Base-by-base conservation (phyloP, 768 basidiomycete species). In the Aureoboletus auriporus region DNA sequence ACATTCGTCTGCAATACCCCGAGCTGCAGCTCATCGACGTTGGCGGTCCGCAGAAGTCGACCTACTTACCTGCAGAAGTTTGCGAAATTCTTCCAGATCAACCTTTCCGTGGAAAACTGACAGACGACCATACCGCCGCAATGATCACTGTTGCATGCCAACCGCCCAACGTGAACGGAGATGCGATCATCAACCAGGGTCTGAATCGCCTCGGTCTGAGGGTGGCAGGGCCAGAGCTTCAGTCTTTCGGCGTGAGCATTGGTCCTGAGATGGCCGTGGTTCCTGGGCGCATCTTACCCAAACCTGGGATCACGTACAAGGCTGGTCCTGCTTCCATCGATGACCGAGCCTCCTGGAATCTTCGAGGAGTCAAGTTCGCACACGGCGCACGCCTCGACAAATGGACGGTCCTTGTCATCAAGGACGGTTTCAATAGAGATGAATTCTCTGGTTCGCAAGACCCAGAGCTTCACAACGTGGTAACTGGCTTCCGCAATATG, bases 331-430 rank as follows among this genome's bases (percentile, higher is more conserved):
- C 55, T 4, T 26, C 47, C 23, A 66, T 78, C 17, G 74, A 78
- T 51, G 71, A 77, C 1, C 66, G 58, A 42, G 78, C 78, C 29
- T 72, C 75, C 40, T 79, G 78, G 78, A 80, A 81, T 51, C 59
- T 81, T 41, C 66, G 77, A 40, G 72, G 75, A 38, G 73, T 67
- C 75, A 79, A 76, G 55, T 91, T 91, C 58, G 68, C 78, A 3
- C 66, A 61, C 23, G 85, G 86, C 9, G 80, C 72, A 7, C 65
- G 57, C 12, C 64, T 92, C 42, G 69, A 70, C 20, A 78, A 77
- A 20, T 89, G 87, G 86, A 77, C 74, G 1, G 83, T 89, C 10
- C 68, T 92, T 12, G 68, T 89, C 37, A 79, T 92, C 54, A 68
- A 72, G 48, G 88, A 89, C 53, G 71, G 75, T 43, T 23, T 23